These are phyloP conservation scores for Ormosia semicastrata DNA, from an alignment of 306 rosid species.

Conservation along the genomic window DNA sequence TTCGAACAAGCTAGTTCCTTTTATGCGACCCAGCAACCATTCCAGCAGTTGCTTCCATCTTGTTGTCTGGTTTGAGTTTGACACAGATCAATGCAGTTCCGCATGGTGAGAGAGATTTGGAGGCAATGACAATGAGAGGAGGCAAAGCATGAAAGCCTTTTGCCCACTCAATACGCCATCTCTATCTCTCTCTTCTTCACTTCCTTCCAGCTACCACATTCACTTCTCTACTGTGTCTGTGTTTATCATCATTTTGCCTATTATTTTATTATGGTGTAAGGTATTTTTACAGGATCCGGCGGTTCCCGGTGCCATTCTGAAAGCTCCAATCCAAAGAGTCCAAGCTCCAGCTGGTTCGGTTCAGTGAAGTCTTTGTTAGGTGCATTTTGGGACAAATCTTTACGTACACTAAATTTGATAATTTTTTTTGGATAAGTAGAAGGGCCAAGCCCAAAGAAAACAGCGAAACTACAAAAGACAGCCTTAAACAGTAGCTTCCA, in stretches of 20 bases:
- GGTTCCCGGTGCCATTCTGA: slow-evolving; percentile 25
- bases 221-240: not conserved
- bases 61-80: not conserved
- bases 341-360: not conserved
- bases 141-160: slow-evolving; percentile 30
- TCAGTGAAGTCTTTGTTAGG: not conserved
- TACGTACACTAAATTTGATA: too few relatives aligned
- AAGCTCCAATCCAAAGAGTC: not conserved
- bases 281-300: slow-evolving; percentile 28
- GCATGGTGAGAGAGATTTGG: not conserved
- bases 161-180: slow-evolving; percentile 6
- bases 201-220: not conserved
- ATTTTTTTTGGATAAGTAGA: too few relatives aligned
- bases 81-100: not conserved
- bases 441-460: too few relatives aligned
- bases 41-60: slow-evolving; percentile 73
- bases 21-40: slow-evolving; percentile 76
- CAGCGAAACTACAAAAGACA: too few relatives aligned
- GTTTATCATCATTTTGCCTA: not conserved
- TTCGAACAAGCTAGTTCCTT: slow-evolving; percentile 74
- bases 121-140: not conserved
- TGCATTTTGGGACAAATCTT: not conserved
- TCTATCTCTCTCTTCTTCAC: slow-evolving; percentile 28
- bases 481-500: too few relatives aligned
- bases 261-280: not conserved